Base-by-base conservation (phyloP, 257 asterid species). In the Scutellaria minor region DNA sequence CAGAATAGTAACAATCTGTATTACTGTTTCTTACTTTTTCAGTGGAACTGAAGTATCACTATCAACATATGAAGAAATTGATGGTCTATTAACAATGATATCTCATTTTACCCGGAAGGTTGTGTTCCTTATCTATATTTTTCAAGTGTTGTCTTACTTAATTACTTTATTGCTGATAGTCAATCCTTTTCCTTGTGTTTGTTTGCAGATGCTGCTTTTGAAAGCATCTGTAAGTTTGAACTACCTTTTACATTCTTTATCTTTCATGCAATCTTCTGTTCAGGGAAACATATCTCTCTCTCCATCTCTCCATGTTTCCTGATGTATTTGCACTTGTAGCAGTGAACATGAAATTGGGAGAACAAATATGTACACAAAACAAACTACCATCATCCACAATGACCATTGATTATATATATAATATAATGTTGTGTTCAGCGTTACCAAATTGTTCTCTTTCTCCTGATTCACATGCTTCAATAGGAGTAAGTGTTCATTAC, bases 21-120 rank as follows among this genome's bases (percentile, higher is more conserved):
- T 72, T 45, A 13, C 24, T 57, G 58, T 50, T 65, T 11, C 64
- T 65, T 68, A 67, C 46, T 55, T 81, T 77, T 73, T 18, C 81
- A 89, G 98, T 67, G 96, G 98, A 77, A 92, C 94, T 68, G 96
- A 88, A 77, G 96, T 83, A 84, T 85, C 91, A 50, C 56, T 90
- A 37, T 78, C 81, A 15, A 50, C 85, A 64, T 44, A 65, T 64
- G 93, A 86, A 77, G 78, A 81, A 35, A 68, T 78, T 60, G 85
- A 74, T 62, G 77, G 74, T 78, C 55, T 92, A 70, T 62, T 79
- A 66, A 74, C 83, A 71, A 81, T 73, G 78, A 66, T 90, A 67
- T 77, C 83, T 55, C 60, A 54, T 61, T 88, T 77, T 76, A 61
- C 90, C 70, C 86, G 41, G 66, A 93, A 90, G 98, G 98, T 93